Base-by-base conservation (phyloP, 768 basidiomycete genomes). In the Xerocomus potaroensis region DNA sequence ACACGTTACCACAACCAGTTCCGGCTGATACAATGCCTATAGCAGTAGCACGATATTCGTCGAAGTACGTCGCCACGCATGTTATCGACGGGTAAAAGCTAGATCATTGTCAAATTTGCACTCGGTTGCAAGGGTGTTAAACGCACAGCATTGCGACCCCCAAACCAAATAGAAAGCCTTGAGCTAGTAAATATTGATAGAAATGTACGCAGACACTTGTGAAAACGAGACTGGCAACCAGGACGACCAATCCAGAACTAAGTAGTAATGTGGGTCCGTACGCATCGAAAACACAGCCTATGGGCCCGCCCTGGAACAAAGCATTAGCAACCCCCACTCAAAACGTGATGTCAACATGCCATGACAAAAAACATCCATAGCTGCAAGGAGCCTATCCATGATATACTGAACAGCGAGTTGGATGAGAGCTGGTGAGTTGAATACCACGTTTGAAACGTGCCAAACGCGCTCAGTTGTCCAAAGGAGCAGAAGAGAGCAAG, bases 31-130 rank as follows among this genome's bases (percentile, higher is more conserved):
- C 81, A 45, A 91, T 67, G 2, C 88, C 88, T 30, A 85, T 68
- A 0, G 87, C 85, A 2, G 87, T 81, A 3, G 83, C 84, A 12
- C 86, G 76, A 51, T 81, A 80, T 50, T 73, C 74, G 39, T 60
- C 57, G 65, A 87, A 90, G 60, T 81, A 74, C 1, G 81, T 87
- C 0, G 83, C 76, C 9, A 87, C 72, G 42, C 81, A 79, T 4
- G 83, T 73, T 24, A 89, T 67, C 0, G 82, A 71, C 0, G 87
- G 86, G 54, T 85, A 86, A 62, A 86, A 87, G 32, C 84, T 87
- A 43, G n/a, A 32, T 15, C 36, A 24, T 16, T 18, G 31, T 48
- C 45, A 55, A 42, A 41, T 43, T 40, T 43, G 41, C 24, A 43
- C 19, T n/a, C 10, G 22, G 36, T 43, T 12, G 26, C 23, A 43